Conservation (phyloP, 2,329 filamentous ascomycete species). For the Microcyclosporella mali region DNA sequence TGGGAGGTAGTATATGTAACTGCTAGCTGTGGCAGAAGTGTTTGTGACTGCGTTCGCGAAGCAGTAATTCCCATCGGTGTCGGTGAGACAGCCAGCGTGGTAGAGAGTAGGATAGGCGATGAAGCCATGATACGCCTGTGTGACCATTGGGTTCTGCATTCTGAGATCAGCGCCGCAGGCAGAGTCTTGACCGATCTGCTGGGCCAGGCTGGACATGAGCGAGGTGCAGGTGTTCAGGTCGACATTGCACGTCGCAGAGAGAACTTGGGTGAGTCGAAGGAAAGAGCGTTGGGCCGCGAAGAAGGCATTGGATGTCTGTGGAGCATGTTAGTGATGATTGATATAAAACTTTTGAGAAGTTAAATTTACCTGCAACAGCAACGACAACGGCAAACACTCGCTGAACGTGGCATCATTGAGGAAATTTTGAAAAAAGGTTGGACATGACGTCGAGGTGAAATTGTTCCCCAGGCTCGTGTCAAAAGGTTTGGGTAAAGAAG, state of each 20-base stretch:
- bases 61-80: constrained; percentile 54
- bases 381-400: constrained; percentile 73
- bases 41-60: constrained; percentile 84
- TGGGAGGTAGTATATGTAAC: constrained; percentile 80
- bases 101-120: constrained; percentile 72
- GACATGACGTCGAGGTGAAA: constrained; percentile 51
- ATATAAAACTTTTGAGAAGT: neutral
- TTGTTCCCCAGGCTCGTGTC: constrained; percentile 47
- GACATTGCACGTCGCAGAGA: constrained; percentile 71
- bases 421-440: constrained; percentile 62
- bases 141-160: constrained; percentile 61
- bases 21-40: constrained; percentile 59
- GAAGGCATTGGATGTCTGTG: constrained; percentile 72
- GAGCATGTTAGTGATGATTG: constrained; percentile 1
- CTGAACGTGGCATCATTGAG: constrained; percentile 61
- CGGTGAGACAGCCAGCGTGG: constrained; percentile 70
- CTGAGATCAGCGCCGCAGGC: constrained; percentile 69
- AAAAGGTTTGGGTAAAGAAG: constrained; percentile 39
- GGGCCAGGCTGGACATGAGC: constrained; percentile 60
- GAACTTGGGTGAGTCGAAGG: constrained; percentile 64
- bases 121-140: constrained; percentile 69
- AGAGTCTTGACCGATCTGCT: constrained; percentile 53
- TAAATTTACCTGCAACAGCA: constrained; percentile 66
- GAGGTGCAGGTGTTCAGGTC: constrained; percentile 59
- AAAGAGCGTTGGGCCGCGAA: constrained; percentile 71